phyloP scores from a whole-genome alignment of 306 rosid genomes.

The Cajanus cajan region DNA sequence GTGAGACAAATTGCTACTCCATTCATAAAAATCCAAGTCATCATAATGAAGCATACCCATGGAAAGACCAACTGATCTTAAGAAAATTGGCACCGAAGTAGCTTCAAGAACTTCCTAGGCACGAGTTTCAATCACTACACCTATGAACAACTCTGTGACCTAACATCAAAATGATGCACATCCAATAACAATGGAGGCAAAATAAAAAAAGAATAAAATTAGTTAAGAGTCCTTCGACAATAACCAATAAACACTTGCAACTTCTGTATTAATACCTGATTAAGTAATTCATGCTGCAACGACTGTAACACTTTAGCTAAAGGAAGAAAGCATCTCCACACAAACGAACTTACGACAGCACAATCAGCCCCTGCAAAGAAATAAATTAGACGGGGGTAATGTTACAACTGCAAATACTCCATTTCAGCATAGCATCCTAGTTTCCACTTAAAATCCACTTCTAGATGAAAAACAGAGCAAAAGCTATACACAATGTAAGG shows the following conservation, averaged over 20 bases:
- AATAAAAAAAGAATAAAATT: background rate
- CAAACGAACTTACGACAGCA: slow-evolving; percentile 49
- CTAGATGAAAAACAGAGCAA: slow-evolving; percentile 10
- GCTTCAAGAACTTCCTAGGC: slow-evolving; percentile 60
- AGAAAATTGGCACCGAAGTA: slow-evolving; percentile 56
- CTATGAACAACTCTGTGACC: slow-evolving; percentile 62
- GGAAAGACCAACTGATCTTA: slow-evolving; percentile 63
- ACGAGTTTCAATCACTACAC: slow-evolving; percentile 53
- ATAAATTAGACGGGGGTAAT: background rate
- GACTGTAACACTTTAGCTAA: slow-evolving; percentile 49
- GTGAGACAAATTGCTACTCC: slow-evolving; percentile 25
- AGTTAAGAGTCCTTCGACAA: background rate
- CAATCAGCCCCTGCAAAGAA: slow-evolving; percentile 46
- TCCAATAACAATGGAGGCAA: slow-evolving; percentile 15
- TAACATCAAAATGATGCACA: slow-evolving; percentile 35
- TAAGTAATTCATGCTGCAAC: slow-evolving; percentile 50
- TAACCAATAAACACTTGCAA: slow-evolving; percentile 12
- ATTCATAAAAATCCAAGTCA: slow-evolving; percentile 42
- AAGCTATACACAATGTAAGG: background rate
- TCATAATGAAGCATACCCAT: slow-evolving; percentile 49
- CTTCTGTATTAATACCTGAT: slow-evolving; percentile 54
- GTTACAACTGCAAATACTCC: background rate
- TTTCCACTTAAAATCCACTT: background rate
- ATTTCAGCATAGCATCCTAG: slow-evolving; percentile 6
- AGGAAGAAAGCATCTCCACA: slow-evolving; percentile 72